Evolutionary conservation across 2,329 filamentous ascomycete species (phyloP).

Genomic region (Cladophialophora psammophila): DNA sequence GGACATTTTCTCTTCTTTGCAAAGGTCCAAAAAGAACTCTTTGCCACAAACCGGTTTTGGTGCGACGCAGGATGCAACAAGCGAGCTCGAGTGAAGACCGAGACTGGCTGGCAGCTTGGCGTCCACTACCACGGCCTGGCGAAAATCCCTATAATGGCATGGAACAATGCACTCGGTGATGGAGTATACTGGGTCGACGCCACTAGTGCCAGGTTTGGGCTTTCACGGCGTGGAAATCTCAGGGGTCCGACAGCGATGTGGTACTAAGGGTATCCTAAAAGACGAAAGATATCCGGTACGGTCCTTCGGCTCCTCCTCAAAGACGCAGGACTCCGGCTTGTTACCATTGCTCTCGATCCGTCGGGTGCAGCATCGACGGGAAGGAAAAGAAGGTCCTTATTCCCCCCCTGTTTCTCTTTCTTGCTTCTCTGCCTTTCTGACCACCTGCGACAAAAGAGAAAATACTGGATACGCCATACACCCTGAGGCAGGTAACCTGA

Average conservation of each 20-base stretch:
- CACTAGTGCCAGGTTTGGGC: not conserved
- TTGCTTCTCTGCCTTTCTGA: not conserved
- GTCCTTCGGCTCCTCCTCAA: not conserved
- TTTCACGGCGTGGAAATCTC: not conserved
- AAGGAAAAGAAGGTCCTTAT: not conserved
- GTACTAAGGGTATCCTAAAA: not conserved
- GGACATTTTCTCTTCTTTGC: slow-evolving; percentile 3
- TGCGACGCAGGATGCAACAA: slow-evolving; percentile 3
- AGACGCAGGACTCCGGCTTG: not conserved
- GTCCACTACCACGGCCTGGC: not conserved
- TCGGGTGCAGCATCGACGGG: not conserved
- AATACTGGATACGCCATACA: not conserved
- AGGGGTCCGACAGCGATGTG: not conserved
- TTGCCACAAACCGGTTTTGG: not conserved
- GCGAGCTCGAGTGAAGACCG: not conserved
- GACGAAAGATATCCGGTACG: not conserved
- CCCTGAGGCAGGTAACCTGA: not conserved
- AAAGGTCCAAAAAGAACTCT: not conserved
- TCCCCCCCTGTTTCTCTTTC: not conserved
- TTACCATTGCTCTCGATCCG: not conserved
- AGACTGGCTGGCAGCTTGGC: not conserved
- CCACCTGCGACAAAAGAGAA: not conserved
- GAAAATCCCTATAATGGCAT: not conserved
- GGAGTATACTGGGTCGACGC: not conserved
- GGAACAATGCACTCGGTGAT: not conserved